Evolutionary conservation across 441 rosid species (phyloP).

Genomic region (Flueggea neowawraea): DNA sequence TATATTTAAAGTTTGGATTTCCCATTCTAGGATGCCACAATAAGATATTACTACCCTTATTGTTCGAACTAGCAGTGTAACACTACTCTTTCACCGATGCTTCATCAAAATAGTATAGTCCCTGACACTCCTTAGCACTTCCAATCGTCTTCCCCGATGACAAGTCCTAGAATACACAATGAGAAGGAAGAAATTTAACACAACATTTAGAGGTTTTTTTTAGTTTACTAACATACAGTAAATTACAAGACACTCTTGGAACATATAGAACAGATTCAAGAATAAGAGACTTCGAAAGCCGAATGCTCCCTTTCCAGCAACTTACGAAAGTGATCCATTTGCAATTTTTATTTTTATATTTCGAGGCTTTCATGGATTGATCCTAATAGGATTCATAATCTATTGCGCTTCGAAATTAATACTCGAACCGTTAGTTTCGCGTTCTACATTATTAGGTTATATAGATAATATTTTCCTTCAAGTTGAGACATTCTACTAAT

Average conservation of each 20-base stretch:
- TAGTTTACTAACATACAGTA: neutral
- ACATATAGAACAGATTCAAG: neutral
- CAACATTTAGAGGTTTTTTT: neutral
- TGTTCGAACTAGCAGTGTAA: too few relatives aligned
- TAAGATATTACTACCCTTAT: neutral
- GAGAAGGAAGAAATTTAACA: neutral
- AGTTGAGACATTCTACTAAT: too few relatives aligned
- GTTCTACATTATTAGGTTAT: too few relatives aligned
- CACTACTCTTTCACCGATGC: too few relatives aligned
- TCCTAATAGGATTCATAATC: too few relatives aligned
- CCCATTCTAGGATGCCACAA: neutral
- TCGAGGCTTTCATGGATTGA: too few relatives aligned
- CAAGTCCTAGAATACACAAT: neutral
- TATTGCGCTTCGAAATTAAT: too few relatives aligned
- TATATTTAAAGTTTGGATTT: neutral
- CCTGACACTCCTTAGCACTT: neutral
- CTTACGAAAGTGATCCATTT: slow-evolving; percentile 3
- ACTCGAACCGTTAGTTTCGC: too few relatives aligned
- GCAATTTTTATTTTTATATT: slow-evolving; percentile 1
- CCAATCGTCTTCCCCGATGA: neutral
- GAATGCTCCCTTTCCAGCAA: neutral
- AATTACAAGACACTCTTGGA: neutral
- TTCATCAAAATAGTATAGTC: neutral
- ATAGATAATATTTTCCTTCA: too few relatives aligned
- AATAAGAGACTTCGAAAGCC: neutral